Percentiles rank a stretch among this genome's conserved stretches.
These are phyloP conservation scores for Diaporthe amygdali DNA, from an alignment of 2,329 filamentous ascomycete genomes.

Conservation along the genomic window DNA sequence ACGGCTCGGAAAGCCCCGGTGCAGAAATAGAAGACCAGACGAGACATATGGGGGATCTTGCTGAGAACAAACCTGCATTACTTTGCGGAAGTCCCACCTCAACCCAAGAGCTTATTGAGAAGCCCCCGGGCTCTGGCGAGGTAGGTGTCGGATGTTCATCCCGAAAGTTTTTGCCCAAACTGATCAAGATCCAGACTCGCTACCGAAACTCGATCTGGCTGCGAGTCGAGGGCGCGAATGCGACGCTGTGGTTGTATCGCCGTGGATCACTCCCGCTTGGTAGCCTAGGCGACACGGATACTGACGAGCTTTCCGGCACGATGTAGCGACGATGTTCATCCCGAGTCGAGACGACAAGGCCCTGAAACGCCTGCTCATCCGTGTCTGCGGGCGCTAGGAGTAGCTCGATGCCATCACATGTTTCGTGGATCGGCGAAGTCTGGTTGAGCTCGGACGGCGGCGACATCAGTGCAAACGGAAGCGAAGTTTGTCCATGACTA, in stretches of 20 bases:
- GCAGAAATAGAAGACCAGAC: background rate
- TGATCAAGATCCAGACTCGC: constrained; percentile 5
- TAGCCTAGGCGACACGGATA: background rate
- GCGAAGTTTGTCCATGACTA: background rate
- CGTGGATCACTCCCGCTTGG: background rate
- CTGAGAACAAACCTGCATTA: background rate
- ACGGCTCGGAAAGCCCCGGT: background rate
- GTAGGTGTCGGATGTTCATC: background rate
- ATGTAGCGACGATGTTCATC: constrained; percentile 4
- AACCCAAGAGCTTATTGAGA: background rate
- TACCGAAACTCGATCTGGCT: constrained; percentile 4
- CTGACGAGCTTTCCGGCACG: constrained; percentile 2
- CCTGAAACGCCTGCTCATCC: background rate
- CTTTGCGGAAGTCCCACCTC: background rate
- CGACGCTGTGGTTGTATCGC: background rate
- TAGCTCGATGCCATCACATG: constrained; percentile 4
- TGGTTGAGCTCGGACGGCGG: constrained; percentile 12
- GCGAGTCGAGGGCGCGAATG: background rate
- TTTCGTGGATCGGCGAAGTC: background rate
- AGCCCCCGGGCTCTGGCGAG: background rate
- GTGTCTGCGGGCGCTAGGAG: background rate
- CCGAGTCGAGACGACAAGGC: background rate
- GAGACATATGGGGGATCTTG: background rate
- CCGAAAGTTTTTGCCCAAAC: background rate
- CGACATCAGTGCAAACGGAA: constrained; percentile 1